A percentile compares a stretch with the other conserved stretches of the same genome.
These are phyloP conservation scores for Ceriops decandra DNA, from an alignment of 345 rosid species.

Conservation along the genomic window DNA sequence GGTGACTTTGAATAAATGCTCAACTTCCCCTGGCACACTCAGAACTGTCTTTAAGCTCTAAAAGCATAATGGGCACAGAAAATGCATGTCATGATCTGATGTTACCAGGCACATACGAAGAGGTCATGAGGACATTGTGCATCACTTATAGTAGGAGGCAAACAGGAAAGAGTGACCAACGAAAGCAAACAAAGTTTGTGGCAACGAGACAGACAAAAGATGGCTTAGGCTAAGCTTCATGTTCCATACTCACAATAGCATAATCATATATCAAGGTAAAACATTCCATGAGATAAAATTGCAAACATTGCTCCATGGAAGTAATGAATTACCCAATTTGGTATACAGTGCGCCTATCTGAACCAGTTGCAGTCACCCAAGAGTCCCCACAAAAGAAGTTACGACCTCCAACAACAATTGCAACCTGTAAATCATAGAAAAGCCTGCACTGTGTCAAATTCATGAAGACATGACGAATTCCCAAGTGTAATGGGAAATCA, in stretches of 20 bases:
- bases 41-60: too few species aligned
- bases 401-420: conserved; percentile 6
- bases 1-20: too few species aligned
- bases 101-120: too few species aligned
- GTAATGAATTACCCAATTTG: conserved; percentile 1
- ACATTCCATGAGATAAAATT: background rate
- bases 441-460: background rate
- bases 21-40: too few species aligned
- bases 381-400: background rate
- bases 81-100: too few species aligned
- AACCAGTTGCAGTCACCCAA: conserved; percentile 2
- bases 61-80: too few species aligned
- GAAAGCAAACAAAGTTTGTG: background rate
- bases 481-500: background rate
- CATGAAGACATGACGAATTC: background rate
- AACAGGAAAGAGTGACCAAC: too few species aligned
- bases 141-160: too few species aligned
- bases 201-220: background rate
- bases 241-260: background rate
- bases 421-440: background rate
- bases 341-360: background rate
- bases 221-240: background rate
- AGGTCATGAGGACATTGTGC: too few species aligned
- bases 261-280: background rate
- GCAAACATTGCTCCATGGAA: background rate